Evolutionary conservation across 345 rosid species (phyloP), one percentile per base, ranked within the genome.

Genomic region (Noccaea caerulescens): DNA sequence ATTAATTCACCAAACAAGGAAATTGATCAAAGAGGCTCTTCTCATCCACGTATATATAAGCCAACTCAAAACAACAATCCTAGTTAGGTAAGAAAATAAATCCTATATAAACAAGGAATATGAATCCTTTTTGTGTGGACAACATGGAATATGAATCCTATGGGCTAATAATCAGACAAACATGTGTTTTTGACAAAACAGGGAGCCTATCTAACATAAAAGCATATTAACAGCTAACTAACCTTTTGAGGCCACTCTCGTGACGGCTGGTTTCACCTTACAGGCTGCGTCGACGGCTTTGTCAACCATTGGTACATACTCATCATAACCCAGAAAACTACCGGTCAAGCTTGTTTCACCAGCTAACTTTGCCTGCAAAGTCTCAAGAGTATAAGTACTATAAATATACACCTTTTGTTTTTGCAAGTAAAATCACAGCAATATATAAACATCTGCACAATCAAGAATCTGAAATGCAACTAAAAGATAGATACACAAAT

Each of bases 281-380:
- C 98, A 95, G 66, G 82, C 78, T 66, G 98, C 82, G 64, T 92
- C 93, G 30, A 95, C 99, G 37, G 94, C 91, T 82, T 92, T 95
- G 82, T 92, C 99, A 66, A 95, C 97, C 96, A 95, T 90, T 2
- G 98, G 99, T 43, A 95, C 93, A 71, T 90, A 95, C 76, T 92
- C 99, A 87, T 95, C 99, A 71, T 92, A 92, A 10, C 98, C 99
- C 3, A 87, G 76, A 80, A 88, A 92, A 61, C 72, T 81, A 72
- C 82, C 80, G 46, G 83, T 82, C 77, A 82, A 83, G 83, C 84
- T 77, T 23, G 88, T 77, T 80, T 83, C 92, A 47, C 96, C 98
- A 67, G 60, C 80, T 9, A 80, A 67, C 84, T 88, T 95, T 32
- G 94, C 88, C 99, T 95, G 82, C 61, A 79, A 69, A 50, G 18